These are phyloP conservation scores for Aureobasidium lini DNA, from an alignment of 2,329 filamentous ascomycete genomes.

Conservation along the genomic window DNA sequence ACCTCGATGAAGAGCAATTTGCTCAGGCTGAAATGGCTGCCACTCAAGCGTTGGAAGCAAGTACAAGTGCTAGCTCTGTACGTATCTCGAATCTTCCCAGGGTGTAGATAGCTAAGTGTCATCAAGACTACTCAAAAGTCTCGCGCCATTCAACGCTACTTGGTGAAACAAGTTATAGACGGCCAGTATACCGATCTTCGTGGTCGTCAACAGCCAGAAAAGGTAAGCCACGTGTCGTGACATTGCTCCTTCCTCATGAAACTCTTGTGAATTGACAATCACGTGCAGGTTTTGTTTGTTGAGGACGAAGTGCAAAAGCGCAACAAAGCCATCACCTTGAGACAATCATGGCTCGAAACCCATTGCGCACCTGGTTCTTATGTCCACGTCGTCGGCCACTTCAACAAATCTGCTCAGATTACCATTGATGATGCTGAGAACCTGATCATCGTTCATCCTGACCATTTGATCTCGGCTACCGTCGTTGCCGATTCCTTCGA, in stretches of 20 bases:
- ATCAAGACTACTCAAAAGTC: conserved; percentile 58
- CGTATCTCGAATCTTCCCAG: conserved; percentile 34
- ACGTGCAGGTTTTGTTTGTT: conserved; percentile 67
- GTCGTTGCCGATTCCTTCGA: conserved; percentile 94
- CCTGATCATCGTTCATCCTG: conserved; percentile 86
- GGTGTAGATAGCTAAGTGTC: conserved; percentile 20
- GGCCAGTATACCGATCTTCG: conserved; percentile 59
- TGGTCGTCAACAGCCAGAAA: conserved; percentile 40
- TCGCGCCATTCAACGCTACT: conserved; percentile 78
- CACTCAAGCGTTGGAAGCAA: conserved; percentile 54
- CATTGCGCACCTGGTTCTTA: conserved; percentile 66
- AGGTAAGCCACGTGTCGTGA: conserved; percentile 13
- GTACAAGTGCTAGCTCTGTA: conserved; percentile 41
- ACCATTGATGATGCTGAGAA: conserved; percentile 74
- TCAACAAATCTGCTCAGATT: conserved; percentile 63
- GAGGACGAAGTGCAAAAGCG: conserved; percentile 65
- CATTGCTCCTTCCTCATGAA: background rate
- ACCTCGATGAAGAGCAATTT: conserved; percentile 64
- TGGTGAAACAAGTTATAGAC: conserved; percentile 66
- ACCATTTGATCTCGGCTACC: conserved; percentile 90
- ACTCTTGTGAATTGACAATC: conserved; percentile 19
- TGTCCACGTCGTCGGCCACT: conserved; percentile 79
- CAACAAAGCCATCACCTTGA: conserved; percentile 63
- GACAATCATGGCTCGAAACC: conserved; percentile 82
- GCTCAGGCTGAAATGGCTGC: conserved; percentile 62